Base-by-base conservation (phyloP, 495 filamentous ascomycete species). In the Corynascus novoguineensis region DNA sequence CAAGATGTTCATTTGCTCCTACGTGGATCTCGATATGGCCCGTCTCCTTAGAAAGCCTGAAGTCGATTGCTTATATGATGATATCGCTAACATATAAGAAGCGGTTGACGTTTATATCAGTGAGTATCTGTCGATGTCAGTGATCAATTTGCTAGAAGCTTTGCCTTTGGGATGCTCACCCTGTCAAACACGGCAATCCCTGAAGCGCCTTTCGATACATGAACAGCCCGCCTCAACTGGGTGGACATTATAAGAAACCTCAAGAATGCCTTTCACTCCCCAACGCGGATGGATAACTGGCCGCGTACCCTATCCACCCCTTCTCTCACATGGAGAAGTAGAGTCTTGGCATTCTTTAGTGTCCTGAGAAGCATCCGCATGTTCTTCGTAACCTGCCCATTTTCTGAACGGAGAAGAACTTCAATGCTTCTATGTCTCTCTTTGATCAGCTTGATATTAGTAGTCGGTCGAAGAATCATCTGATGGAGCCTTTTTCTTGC, bases 401-500 rank as follows among this genome's bases (percentile, higher is more conserved):
- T 96, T 8, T 89, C 83, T 0, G 87, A 81, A 29, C 80, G 78
- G 4, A 93, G 71, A 56, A 97, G 81, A 1, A 86, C 73, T 6
- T 75, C 71, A 53, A 93, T 83, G 5, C 86, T 83, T 21, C 80
- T 73, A 41, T 95, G 85, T 27, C 93, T 82, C 63, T 92, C 80
- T n/a, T 77, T 73, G 56, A 97, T 92, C 5, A 86, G 61, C 15
- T 71, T 68, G 3, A 88, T 61, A 50, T 90, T 78, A 29, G 83
- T 75, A 45, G 80, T 95, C 31, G 93, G 93, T 0, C 87, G 84
- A 29, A 97, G 77, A 59, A 98, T 95, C 60, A 89, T 87, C 63
- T 90, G 86, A 21, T 88, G 84, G 4, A 98, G 78, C 46, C 80
- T 82, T 24, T 74, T 68, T 62, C n/a, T 85, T 89, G 2, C 95